Evolutionary conservation across 805 yeast species (phyloP).

Genomic region (Cyberlindnera misumaiensis): DNA sequence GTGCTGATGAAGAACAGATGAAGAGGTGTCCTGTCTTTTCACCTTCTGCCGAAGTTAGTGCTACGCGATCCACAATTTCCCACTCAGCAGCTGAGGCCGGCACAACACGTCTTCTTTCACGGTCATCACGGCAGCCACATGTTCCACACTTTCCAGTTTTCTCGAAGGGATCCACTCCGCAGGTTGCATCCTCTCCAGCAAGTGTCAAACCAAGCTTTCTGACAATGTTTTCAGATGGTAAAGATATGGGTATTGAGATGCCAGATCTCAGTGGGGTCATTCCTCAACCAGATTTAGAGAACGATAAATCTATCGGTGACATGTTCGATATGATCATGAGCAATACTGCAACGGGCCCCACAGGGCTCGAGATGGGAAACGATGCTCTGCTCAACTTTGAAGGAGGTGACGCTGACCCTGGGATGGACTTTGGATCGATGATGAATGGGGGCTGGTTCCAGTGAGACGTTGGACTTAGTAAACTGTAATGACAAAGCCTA

Average conservation of each 20-base stretch:
- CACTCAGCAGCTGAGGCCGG: too few relatives aligned
- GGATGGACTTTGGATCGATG: constrained; percentile 15
- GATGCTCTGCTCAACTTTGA: constrained; percentile 4
- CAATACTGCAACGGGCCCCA: background rate
- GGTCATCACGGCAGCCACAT: too few relatives aligned
- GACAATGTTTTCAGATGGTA: background rate
- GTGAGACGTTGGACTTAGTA: constrained; percentile 2
- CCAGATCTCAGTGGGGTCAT: background rate
- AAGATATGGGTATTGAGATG: background rate
- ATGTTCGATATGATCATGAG: constrained; percentile 1
- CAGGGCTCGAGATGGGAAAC: background rate
- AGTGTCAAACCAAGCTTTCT: background rate
- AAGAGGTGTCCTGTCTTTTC: constrained; percentile 10
- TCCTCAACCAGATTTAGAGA: background rate
- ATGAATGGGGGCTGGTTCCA: constrained; percentile 21
- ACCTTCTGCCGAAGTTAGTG: constrained; percentile 6
- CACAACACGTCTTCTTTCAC: too few relatives aligned
- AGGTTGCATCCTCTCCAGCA: background rate
- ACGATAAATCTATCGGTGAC: constrained; percentile 1
- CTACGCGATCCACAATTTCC: constrained; percentile 6
- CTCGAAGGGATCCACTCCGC: background rate
- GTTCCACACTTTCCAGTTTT: too few relatives aligned
- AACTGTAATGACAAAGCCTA: too few relatives aligned
- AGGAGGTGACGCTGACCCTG: constrained; percentile 2
- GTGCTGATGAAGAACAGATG: constrained; percentile 17